phyloP scores from a whole-genome alignment of 106 monocot species.

The Acanthochlamys bracteata region DNA sequence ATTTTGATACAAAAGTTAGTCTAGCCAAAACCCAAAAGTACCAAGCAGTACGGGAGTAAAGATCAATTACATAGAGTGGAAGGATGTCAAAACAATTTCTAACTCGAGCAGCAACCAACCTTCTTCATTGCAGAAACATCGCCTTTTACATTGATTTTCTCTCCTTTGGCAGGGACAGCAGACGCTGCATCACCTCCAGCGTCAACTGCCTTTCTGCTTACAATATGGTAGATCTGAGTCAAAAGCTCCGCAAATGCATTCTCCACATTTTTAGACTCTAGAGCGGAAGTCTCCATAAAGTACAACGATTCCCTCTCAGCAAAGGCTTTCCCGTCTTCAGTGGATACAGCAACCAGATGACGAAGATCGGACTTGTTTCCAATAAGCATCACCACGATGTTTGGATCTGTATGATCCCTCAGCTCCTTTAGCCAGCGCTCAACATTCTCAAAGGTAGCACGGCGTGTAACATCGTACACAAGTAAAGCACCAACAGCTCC shows the following conservation, averaged over 20 bases:
- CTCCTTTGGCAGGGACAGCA: slow-evolving; percentile 26
- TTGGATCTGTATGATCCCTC: slow-evolving; percentile 47
- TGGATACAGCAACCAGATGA: slow-evolving; percentile 42
- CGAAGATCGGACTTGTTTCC: slow-evolving; percentile 55
- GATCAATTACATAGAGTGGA: too few relatives aligned
- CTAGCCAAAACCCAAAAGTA: too few relatives aligned
- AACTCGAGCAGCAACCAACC: slow-evolving; percentile 39
- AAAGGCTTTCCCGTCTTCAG: slow-evolving; percentile 35
- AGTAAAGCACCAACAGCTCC: slow-evolving; percentile 50
- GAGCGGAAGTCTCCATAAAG: slow-evolving; percentile 51
- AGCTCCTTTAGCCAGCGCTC: slow-evolving; percentile 46
- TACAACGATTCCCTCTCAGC: slow-evolving; percentile 41
- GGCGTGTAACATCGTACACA: slow-evolving; percentile 49
- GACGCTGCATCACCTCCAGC: slow-evolving; percentile 27
- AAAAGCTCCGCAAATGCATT: slow-evolving; percentile 44
- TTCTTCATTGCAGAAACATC: slow-evolving; percentile 35
- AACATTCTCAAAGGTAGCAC: slow-evolving; percentile 38
- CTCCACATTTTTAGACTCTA: slow-evolving; percentile 49
- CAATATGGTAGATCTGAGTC: slow-evolving; percentile 38
- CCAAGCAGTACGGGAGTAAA: too few relatives aligned
- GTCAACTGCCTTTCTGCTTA: slow-evolving; percentile 41
- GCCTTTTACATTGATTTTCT: slow-evolving; percentile 39
- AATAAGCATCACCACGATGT: slow-evolving; percentile 44
- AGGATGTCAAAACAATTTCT: neutral
- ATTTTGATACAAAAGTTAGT: too few relatives aligned